phyloP scores from a whole-genome alignment of 129 eudicot genomes.

The Artemisia annua region DNA sequence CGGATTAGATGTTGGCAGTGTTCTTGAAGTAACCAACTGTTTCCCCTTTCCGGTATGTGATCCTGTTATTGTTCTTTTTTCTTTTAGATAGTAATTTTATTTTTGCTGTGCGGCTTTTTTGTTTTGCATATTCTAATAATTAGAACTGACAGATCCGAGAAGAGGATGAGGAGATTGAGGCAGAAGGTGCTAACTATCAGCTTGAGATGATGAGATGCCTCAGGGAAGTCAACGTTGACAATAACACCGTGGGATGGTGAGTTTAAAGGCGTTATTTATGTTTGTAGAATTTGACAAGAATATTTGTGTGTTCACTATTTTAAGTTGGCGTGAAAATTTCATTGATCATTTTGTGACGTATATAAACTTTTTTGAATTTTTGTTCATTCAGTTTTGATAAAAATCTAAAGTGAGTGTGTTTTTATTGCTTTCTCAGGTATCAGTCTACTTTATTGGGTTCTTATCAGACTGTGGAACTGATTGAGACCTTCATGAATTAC shows the following conservation, averaged over 20 bases:
- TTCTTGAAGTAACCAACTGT: slow-evolving; percentile 98
- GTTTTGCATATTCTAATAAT: neutral
- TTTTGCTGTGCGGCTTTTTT: neutral
- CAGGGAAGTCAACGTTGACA: slow-evolving; percentile 99
- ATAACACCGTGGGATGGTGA: slow-evolving; percentile 99
- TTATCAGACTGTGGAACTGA: slow-evolving; percentile 87
- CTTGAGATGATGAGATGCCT: slow-evolving; percentile 99
- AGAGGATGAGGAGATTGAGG: slow-evolving; percentile 97
- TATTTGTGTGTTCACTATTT: neutral
- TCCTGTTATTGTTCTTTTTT: neutral
- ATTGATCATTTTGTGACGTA: neutral
- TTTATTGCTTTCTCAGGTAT: slow-evolving; percentile 50
- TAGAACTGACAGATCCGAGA: slow-evolving; percentile 60
- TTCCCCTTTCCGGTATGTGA: slow-evolving; percentile 91
- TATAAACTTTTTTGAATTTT: neutral
- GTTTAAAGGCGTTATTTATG: slow-evolving; percentile 16
- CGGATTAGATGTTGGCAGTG: slow-evolving; percentile 98
- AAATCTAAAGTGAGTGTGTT: neutral
- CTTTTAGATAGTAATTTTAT: neutral
- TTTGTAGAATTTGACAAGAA: neutral
- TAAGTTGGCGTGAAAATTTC: neutral
- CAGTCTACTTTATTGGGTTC: slow-evolving; percentile 91
- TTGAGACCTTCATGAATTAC: slow-evolving; percentile 98
- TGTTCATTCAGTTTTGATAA: neutral
- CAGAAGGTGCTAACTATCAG: slow-evolving; percentile 99